These are phyloP conservation scores for Poronia punctata DNA, from an alignment of 495 filamentous ascomycete genomes.

Conservation along the genomic window DNA sequence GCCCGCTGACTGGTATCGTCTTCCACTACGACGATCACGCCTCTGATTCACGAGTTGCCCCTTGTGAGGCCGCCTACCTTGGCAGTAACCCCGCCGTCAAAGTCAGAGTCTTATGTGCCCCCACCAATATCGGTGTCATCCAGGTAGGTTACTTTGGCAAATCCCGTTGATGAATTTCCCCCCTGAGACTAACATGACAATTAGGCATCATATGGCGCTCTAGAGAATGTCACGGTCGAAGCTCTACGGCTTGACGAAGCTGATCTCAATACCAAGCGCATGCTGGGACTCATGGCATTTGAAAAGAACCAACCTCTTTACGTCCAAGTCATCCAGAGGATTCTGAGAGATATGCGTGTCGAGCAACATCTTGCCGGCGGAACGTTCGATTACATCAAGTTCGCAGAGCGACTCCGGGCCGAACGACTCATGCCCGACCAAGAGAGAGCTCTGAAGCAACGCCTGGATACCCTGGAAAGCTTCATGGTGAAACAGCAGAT, in stretches of 20 bases:
- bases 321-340: conserved; percentile 49
- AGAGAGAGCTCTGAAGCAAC: conserved; percentile 44
- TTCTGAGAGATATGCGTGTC: conserved; percentile 55
- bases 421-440: conserved; percentile 39
- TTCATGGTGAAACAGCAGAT: conserved; percentile 43
- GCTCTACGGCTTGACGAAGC: conserved; percentile 50
- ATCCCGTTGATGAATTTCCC: conserved; percentile 10
- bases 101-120: conserved; percentile 57
- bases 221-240: conserved; percentile 40
- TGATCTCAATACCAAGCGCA: conserved; percentile 55
- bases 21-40: conserved; percentile 65
- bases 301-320: conserved; percentile 52
- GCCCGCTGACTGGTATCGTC: conserved; percentile 55
- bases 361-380: conserved; percentile 28
- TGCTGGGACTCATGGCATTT: conserved; percentile 64
- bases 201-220: conserved; percentile 28
- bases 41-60: conserved; percentile 42
- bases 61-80: conserved; percentile 65
- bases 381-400: conserved; percentile 47
- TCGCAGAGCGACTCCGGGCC: conserved; percentile 32
- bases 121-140: conserved; percentile 49
- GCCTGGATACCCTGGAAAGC: conserved; percentile 50
- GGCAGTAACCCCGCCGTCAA: conserved; percentile 45
- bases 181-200: neutral
- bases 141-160: conserved; percentile 28